Base-by-base conservation (phyloP, 2,329 filamentous ascomycete genomes). In the Nemania bipapillata region DNA sequence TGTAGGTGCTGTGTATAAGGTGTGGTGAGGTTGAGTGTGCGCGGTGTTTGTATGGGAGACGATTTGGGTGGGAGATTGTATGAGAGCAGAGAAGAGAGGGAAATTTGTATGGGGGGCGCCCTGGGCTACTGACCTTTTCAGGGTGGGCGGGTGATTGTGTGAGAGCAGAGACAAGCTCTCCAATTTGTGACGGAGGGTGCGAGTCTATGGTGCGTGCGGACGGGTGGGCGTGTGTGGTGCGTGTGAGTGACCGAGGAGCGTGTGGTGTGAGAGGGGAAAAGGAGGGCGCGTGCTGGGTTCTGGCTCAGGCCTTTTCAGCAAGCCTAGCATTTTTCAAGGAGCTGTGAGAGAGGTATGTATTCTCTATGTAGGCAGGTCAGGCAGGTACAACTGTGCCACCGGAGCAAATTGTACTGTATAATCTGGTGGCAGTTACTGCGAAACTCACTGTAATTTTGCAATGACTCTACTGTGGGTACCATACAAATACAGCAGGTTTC, bases 101-200 rank as follows among this genome's bases (percentile, higher is more conserved):
- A 81, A 82, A 83, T 83, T 80, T 84, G 84, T 85, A 86, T 84
- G 84, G 84, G 84, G 83, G 82, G 81, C 82, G 80, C 81, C 82
- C 73, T 78, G 77, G 81, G 81, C 81, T 82, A 82, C 82, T 83
- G 63, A 22, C 85, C 85, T 88, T 89, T 89, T 89, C 87, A 88
- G 86, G 87, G 86, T 86, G 86, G 83, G 84, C 80, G 85, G 85
- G 84, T 88, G 86, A 87, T 88, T 88, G 85, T 81, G 84, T 79
- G 81, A 64, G 65, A 69, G 74, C 76, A 77, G 76, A 77, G 78
- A 81, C 68, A 66, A 49, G 45, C 69, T 59, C 68, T 70, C 67
- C 69, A 72, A 72, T 69, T 66, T 70, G 68, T 66, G 71, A 71
- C 78, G 73, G 74, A 71, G 73, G 71, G 77, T 73, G 75, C 71